Evolutionary conservation across 1,139 yeast species (phyloP), one percentile per base, ranked within the genome.

Genomic region (Meyerozyma sp.): DNA sequence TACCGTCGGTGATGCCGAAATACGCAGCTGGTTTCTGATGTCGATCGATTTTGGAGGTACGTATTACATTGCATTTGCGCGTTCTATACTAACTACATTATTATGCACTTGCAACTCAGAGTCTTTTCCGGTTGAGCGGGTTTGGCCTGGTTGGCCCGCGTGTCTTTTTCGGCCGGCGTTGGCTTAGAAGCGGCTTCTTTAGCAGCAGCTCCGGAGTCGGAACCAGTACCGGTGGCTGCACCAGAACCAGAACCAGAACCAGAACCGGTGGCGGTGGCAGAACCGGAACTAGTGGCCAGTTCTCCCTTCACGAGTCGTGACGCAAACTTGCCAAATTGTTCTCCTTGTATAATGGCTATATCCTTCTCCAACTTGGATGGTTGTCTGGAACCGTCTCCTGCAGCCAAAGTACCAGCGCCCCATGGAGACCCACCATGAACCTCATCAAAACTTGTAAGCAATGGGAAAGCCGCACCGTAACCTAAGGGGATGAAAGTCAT

Each of bases 401-500:
- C 91, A 32, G 95, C 91, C 55, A 75, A 75, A 46, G 89, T 70
- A 58, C 95, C 95, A 41, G 95, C 89, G 68, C 95, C 95, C 90
- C 93, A 87, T 46, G 95, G 79, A 44, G 93, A 82, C 52, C 85
- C 85, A 61, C 95, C 95, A 61, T 84, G 94, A 46, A 80, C 77
- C 70, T 85, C 90, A 14, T 72, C 74, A 47, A 85, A 62, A 66
- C 75, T 75, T 47, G 86, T 65, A 51, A 82, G 63, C 54, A 76
- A 75, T 40, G 75, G 74, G 66, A 82, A 82, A 35, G 77, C 73
- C 54, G 77, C 66, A 55, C 79, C 81, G 73, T 81, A 86, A 59
- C 95, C 95, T 54, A 87, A 75, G 59, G 95, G 95, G 45, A 87
- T 83, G 62, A 60, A 87, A 54, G 82, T 78, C 62, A 86, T 75